A percentile compares a stretch with the other conserved stretches of the same genome.
Conservation (phyloP, 2,329 filamentous ascomycete genomes). For the Pseudomassariella vexata region DNA sequence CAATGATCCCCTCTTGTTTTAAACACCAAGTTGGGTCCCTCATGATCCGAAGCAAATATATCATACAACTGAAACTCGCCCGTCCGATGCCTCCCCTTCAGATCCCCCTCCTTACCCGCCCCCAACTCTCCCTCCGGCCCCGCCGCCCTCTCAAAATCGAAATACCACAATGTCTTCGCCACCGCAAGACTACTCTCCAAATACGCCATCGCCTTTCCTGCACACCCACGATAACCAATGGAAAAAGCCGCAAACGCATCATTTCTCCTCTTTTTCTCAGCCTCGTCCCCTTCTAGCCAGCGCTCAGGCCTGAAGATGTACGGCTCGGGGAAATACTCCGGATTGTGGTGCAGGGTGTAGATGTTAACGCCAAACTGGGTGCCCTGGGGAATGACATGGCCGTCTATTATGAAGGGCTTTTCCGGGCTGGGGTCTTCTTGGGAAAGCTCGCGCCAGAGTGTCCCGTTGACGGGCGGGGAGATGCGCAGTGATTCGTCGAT, state of each 20-base stretch:
- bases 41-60: not conserved
- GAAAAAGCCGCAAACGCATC: conserved; percentile 25
- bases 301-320: conserved; percentile 25
- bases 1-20: not conserved
- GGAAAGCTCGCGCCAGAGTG: conserved; percentile 25
- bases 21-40: not conserved
- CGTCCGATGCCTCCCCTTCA: not conserved
- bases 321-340: conserved; percentile 18
- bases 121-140: not conserved
- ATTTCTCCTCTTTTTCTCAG: conserved; percentile 16
- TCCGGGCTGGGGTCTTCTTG: not conserved
- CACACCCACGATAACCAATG: conserved; percentile 27
- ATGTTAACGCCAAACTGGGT: conserved; percentile 24
- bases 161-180: conserved; percentile 13
- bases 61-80: conserved; percentile 1
- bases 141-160: conserved; percentile 6
- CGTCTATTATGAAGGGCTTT: conserved; percentile 16
- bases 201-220: conserved; percentile 22
- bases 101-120: not conserved
- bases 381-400: conserved; percentile 23
- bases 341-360: conserved; percentile 29
- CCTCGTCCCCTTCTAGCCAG: conserved; percentile 19
- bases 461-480: conserved; percentile 32
- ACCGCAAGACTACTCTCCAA: conserved; percentile 15
- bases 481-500: conserved; percentile 41